These are phyloP conservation scores for Chlorella vulgaris DNA, from an alignment of 139 green algal species.

Conservation along the genomic window DNA sequence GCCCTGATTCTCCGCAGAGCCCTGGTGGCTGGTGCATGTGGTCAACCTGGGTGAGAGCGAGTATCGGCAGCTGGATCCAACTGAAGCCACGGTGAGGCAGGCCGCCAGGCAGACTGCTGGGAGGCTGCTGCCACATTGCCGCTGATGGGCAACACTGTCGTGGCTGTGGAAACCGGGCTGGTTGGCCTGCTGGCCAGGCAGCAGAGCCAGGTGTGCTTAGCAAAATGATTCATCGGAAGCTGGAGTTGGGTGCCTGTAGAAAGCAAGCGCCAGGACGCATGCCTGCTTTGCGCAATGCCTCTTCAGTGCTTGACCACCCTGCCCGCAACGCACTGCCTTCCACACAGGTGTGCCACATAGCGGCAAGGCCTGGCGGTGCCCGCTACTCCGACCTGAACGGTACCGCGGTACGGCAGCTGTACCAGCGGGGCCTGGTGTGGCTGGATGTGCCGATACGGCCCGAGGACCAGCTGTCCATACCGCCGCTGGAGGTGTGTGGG, in stretches of 20 bases:
- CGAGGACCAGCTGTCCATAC: slow-evolving; percentile 84
- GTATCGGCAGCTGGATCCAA: slow-evolving; percentile 69
- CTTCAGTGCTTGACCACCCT: too few species aligned
- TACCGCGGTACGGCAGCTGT: slow-evolving; percentile 49
- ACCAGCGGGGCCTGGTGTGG: slow-evolving; percentile 84
- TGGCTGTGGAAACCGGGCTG: too few species aligned
- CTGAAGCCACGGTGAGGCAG: slow-evolving; percentile 64
- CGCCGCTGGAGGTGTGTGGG: slow-evolving; percentile 74
- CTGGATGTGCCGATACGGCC: slow-evolving; percentile 84
- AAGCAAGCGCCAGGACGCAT: too few species aligned
- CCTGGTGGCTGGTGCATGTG: slow-evolving; percentile 83
- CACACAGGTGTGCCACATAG: slow-evolving; percentile 33
- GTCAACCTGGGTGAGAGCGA: slow-evolving; percentile 86
- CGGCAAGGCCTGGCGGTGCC: background rate
- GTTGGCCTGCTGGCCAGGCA: too few species aligned
- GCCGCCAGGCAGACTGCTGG: background rate
- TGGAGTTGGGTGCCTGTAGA: too few species aligned
- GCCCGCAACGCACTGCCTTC: background rate
- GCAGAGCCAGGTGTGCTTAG: too few species aligned
- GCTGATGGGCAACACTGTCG: too few species aligned
- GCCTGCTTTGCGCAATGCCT: too few species aligned
- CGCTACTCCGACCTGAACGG: background rate
- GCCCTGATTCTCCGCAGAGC: slow-evolving; percentile 44
- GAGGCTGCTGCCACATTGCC: slow-evolving; percentile 48
- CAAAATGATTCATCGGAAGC: background rate